These are phyloP conservation scores for Bertia moriformis DNA, from an alignment of 2,329 filamentous ascomycete genomes.

Conservation along the genomic window DNA sequence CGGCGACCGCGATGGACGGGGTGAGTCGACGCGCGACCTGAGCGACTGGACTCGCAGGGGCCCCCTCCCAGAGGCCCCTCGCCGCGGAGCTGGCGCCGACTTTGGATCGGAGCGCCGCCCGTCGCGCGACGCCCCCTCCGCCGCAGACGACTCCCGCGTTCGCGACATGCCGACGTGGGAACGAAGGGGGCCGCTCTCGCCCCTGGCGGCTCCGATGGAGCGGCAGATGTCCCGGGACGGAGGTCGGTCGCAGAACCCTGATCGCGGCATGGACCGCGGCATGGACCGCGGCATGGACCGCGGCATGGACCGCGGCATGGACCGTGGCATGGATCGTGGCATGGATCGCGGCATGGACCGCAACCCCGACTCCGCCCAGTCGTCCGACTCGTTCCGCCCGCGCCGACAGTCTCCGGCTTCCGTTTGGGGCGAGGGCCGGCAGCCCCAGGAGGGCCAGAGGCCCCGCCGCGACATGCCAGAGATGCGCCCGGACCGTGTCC, in stretches of 20 bases:
- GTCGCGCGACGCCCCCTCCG: conserved; percentile 54
- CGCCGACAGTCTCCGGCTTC: no score
- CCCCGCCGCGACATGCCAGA: conserved; percentile 26
- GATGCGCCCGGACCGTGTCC: conserved; percentile 48
- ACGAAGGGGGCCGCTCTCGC: conserved; percentile 74
- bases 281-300: no score
- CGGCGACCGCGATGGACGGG: conserved; percentile 36
- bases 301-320: no score
- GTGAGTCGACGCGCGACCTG: conserved; percentile 63
- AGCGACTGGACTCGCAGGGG: conserved; percentile 88
- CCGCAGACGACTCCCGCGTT: conserved; percentile 59
- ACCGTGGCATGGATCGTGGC: conserved; percentile 32
- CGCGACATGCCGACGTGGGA: conserved; percentile 87
- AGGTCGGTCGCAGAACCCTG: conserved; percentile 31
- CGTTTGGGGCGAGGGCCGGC: no score
- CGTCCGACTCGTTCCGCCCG: conserved; percentile 48
- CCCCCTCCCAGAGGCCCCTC: conserved; percentile 62
- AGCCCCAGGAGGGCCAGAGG: no score
- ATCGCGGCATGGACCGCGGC: no score
- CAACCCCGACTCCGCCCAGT: conserved; percentile 33
- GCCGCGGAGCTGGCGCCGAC: conserved; percentile 30
- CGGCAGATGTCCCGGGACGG: conserved; percentile 35
- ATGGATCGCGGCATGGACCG: conserved; percentile 45
- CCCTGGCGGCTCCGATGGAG: conserved; percentile 35
- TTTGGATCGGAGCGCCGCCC: conserved; percentile 54